Base-by-base conservation (phyloP, 352 stramenopile species). In the Phytophthora aleatoria region DNA sequence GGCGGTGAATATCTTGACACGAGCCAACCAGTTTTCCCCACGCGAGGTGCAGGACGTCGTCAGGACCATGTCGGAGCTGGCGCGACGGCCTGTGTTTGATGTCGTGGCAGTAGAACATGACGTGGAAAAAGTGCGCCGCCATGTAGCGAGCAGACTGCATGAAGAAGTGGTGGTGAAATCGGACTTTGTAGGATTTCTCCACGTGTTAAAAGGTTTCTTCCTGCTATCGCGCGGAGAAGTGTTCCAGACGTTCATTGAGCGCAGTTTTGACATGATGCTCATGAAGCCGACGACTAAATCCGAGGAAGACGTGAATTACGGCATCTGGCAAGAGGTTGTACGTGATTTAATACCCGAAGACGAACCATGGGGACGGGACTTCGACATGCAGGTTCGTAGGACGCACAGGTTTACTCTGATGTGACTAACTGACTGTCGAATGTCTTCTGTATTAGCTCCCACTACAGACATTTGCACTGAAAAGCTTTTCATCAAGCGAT, bases 231-330 rank as follows among this genome's bases (percentile, higher is more conserved):
- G 82, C 15, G 86, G 86, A 5, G 86, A 92, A 56, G 48, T 94
- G 11, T 92, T 91, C 45, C 82, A 92, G 57, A 74, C 82, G 33
- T 78, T 94, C 11, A 75, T 94, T 38, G 83, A 94, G 39, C 71
- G 79, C 2, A 90, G 69, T 57, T 79, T 74, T 39, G 57, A 73
- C 3, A 61, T 87, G 47, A 92, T 94, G 82, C 58, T 71, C 0
- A 8, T 59, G 11, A 82, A 76, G 12, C 84, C 84, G 4, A 83
- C 67, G 3, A 51, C 56, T 8, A 84, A 87, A 49, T 83, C 81
- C 0, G 71, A 91, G 47, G 79, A 89, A 9, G 82, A 92, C 28
- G 50, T 94, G 24, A 90, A 91, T 38, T 51, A 89, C 57, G 61
- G 70, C 24, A 43, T 92, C 4, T 94, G 86, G 86, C 59, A 64